Evolutionary conservation across 2,329 filamentous ascomycete genomes (phyloP), one percentile per base, ranked within the genome.

Genomic region (Fusarium torreyae): DNA sequence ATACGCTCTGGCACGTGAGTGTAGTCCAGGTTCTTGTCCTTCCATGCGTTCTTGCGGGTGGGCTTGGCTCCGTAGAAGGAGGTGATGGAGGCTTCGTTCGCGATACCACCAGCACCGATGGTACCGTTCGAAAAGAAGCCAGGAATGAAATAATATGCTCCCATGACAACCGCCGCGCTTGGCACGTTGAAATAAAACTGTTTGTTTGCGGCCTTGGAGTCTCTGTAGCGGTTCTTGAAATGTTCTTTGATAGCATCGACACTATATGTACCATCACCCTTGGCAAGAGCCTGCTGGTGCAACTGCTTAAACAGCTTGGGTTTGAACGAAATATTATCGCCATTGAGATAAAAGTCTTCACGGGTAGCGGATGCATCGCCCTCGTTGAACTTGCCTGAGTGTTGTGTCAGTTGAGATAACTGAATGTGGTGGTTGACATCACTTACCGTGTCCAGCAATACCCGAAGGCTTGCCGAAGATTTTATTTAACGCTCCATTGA

Each of bases 71-170:
- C 63, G 6, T 68, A 68, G 4, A 67, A 68, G 7, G 63, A 68
- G 2, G 65, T 67, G 13, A 67, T 52, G 1, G 63, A 67, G 6
- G 65, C 63, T 26, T 67, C 65, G 22, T 68, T 67, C 11, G 63
- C 65, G 39, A 68, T 51, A 11, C 65, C 65, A 0, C 65, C 65
- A 22, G 63, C 65, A 0, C 65, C 63, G 7, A 68, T 68, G 1
- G 65, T 68, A 1, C 65, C 65, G 9, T 68, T 68, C 8, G 65
- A 68, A 9, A 68, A 68, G 63, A 68, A 68, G 6, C 63, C 65
- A 10, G 65, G 65, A 8, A 68, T 18, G 10, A 68, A 67, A 7
- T 68, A 68, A n/a, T 68, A 63, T 1, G 65, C 63, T 2, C 64
- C 64, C 63, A 68, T 68, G 2, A 68, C 65, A 10, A 68, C 65